Percentiles rank a stretch among this genome's conserved stretches.
Evolutionary conservation across 1,139 yeast species (phyloP).

Genomic region (Blastobotrys proliferans): DNA sequence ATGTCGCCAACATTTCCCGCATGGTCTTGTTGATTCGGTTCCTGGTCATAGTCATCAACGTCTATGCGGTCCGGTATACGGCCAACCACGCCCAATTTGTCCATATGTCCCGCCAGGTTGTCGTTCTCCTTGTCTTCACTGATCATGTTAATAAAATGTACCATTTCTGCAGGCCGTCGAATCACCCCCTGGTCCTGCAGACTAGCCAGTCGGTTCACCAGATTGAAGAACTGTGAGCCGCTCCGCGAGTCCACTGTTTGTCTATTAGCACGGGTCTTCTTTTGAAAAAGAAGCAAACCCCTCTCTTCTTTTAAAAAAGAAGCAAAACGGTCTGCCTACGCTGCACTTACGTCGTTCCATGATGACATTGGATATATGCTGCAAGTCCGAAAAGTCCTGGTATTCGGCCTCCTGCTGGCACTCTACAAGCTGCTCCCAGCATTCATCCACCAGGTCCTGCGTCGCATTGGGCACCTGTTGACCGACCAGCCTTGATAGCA

Average conservation of each 20-base stretch:
- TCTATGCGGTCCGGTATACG: conserved; percentile 10
- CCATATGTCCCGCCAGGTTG: conserved; percentile 9
- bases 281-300: not conserved
- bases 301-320: too few species aligned
- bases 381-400: conserved; percentile 11
- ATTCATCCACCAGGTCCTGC: conserved; percentile 5
- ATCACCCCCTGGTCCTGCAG: conserved; percentile 14
- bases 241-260: conserved; percentile 1
- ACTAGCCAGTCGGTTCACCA: conserved; percentile 12
- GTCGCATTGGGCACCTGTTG: not conserved
- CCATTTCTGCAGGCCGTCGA: conserved; percentile 14
- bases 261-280: not conserved
- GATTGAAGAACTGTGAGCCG: conserved; percentile 9
- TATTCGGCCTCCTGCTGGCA: conserved; percentile 4
- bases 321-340: too few species aligned
- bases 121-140: not conserved
- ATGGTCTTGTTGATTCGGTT: not conserved
- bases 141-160: conserved; percentile 11
- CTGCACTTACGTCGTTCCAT: conserved; percentile 6
- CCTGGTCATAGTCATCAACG: conserved; percentile 1
- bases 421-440: conserved; percentile 11
- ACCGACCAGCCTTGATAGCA: conserved; percentile 8
- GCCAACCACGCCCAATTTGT: too few species aligned
- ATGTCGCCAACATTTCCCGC: conserved; percentile 17
- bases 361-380: conserved; percentile 10